Base-by-base conservation (phyloP, 164 flowering plant genomes). In the Nymphaea colorata region DNA sequence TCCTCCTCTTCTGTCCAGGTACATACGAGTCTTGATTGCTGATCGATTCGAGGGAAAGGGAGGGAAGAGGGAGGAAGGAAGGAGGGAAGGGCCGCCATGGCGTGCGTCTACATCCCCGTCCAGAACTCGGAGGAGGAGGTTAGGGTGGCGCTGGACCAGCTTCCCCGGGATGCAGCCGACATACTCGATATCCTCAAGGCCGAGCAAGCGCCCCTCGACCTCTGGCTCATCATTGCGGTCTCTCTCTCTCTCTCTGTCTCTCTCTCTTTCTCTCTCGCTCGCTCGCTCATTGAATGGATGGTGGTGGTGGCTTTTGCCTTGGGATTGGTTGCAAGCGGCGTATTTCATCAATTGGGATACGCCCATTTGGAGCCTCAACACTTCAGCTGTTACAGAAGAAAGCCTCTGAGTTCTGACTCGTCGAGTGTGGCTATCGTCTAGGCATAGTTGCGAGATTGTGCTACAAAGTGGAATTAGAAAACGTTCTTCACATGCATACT, bases 211-310 rank as follows among this genome's bases (percentile, higher is more conserved):
- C 97, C 99, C 47, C 91, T 95, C 62, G 94, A 90, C 78, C 89
- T 95, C 70, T 95, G 99, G 99, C 97, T 95, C 74, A 82, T 90
- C 75, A 95, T 95, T 67, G 98, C 98, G 66, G 99, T 94, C 3
- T 4, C 36, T 7, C 55, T 47, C 55, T 57, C 61, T 43, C 63
- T 71, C 69, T 69, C 25, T 64, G 12, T 66, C 44, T 68, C 16
- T 60, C 12, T 67, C 51, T 66, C 42, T 5, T 59, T 16, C 42
- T n/a, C n/a, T n/a, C 53, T 16, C 41, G 2, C 7, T 25, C 15
- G 5, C 25, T 55, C n/a, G 7, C 17, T 61, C 63, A 42, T 6
- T 12, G 16, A 18, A 2, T 2, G 44, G n/a, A 41, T 47, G 5
- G 41, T 8, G 16, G 59, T 55, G 59, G 36, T 25, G 36, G 1